A percentile compares a stretch with the other conserved stretches of the same genome.
phyloP scores from a whole-genome alignment of 2,329 filamentous ascomycete species.

The Claviceps maximensis region DNA sequence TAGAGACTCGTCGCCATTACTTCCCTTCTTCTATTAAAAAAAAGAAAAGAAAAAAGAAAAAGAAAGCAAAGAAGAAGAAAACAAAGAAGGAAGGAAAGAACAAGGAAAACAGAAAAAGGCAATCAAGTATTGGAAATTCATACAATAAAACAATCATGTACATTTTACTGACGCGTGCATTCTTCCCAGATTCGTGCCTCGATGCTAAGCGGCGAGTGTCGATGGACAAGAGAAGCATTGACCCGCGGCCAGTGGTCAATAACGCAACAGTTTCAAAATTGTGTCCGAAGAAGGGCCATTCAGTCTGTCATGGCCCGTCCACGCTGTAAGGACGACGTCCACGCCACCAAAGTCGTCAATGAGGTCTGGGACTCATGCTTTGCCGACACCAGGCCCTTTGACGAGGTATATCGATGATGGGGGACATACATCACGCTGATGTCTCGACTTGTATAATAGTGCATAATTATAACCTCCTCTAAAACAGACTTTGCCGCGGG shows the following conservation, averaged over 20 bases:
- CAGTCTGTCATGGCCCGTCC: slow-evolving; percentile 68
- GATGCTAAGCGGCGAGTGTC: slow-evolving; percentile 85
- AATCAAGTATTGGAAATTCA: not conserved
- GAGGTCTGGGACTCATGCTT: slow-evolving; percentile 99
- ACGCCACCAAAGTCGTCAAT: slow-evolving; percentile 80
- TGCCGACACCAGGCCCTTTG: slow-evolving; percentile 83
- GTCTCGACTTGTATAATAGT: slow-evolving; percentile 2
- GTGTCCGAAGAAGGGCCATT: slow-evolving; percentile 70
- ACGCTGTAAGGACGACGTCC: slow-evolving; percentile 68
- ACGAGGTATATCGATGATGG: slow-evolving; percentile 75
- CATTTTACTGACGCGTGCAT: not conserved
- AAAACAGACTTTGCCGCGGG: not conserved
- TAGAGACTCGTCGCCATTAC: no score
- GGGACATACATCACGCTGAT: not conserved
- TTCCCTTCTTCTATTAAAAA: no score
- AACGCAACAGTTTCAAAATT: slow-evolving; percentile 87
- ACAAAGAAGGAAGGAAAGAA: not conserved
- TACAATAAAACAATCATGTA: not conserved
- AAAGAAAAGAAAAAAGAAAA: not conserved
- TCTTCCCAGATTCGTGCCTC: slow-evolving; percentile 66
- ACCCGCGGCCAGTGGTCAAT: slow-evolving; percentile 75
- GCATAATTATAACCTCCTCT: slow-evolving; percentile 1
- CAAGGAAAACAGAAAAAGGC: not conserved
- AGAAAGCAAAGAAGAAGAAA: not conserved
- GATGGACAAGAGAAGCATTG: slow-evolving; percentile 78